These are phyloP conservation scores for Apium graveolens DNA, from an alignment of 129 eudicot genomes.

Conservation along the genomic window DNA sequence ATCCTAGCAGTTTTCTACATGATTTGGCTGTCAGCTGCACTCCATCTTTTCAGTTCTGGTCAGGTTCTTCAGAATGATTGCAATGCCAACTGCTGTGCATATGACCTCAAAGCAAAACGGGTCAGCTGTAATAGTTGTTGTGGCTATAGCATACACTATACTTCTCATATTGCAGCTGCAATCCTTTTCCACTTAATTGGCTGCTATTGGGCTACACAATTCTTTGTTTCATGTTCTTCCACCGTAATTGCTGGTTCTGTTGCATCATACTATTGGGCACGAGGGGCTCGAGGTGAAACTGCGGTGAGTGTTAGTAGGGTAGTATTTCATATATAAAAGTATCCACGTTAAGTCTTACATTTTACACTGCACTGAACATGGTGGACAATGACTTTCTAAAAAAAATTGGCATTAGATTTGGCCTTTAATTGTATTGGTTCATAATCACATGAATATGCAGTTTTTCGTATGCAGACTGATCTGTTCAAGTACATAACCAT, in stretches of 20 bases:
- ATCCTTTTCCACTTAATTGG: conserved; percentile 78
- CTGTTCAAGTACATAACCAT: not conserved
- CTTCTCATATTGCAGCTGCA: conserved; percentile 73
- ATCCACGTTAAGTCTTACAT: not conserved
- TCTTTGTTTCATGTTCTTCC: conserved; percentile 70
- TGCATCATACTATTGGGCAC: conserved; percentile 96
- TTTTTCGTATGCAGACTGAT: not conserved
- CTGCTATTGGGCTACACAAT: conserved; percentile 90
- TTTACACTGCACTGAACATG: not conserved
- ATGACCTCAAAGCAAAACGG: conserved; percentile 52
- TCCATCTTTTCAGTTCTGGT: conserved; percentile 86
- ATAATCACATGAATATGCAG: not conserved
- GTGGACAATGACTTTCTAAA: not conserved
- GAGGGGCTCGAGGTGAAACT: conserved; percentile 68
- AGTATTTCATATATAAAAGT: not conserved
- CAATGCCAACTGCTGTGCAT: conserved; percentile 80
- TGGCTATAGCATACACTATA: conserved; percentile 73
- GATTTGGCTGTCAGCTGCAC: conserved; percentile 86
- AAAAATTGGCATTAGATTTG: not conserved
- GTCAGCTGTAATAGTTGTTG: conserved; percentile 85
- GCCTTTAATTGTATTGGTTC: not conserved
- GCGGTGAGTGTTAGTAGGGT: conserved; percentile 43
- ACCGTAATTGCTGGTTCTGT: conserved; percentile 93
- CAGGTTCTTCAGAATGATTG: conserved; percentile 65
- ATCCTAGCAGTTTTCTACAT: conserved; percentile 73